phyloP scores from a whole-genome alignment of 306 rosid species.

The Sphenostylis stenocarpa region DNA sequence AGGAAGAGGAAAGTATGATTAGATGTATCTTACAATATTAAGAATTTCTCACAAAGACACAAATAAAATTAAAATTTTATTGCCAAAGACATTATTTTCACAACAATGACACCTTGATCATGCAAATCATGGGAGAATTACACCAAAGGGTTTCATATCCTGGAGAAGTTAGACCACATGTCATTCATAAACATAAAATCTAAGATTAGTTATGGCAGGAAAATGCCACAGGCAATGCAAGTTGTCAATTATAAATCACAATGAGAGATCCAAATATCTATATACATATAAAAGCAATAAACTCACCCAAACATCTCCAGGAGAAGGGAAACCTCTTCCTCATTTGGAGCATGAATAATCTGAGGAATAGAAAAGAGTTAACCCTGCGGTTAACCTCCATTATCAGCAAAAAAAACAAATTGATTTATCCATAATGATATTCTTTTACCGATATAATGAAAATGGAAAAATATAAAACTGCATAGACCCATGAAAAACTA shows the following conservation, averaged over 20 bases:
- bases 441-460: constrained; percentile 29
- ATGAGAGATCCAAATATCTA: background rate
- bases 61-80: constrained; percentile 24
- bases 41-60: constrained; percentile 8
- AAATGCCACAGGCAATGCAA: constrained; percentile 10
- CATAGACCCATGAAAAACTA: constrained; percentile 5
- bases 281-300: constrained; percentile 14
- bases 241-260: constrained; percentile 28
- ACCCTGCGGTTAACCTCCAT: constrained; percentile 61
- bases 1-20: background rate
- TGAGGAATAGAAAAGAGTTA: constrained; percentile 71
- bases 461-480: background rate
- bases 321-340: constrained; percentile 95
- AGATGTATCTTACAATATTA: constrained; percentile 4
- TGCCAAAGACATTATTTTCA: background rate
- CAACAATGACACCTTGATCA: background rate
- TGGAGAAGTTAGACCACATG: background rate
- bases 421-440: constrained; percentile 23
- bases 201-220: constrained; percentile 17
- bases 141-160: constrained; percentile 20
- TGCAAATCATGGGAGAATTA: background rate
- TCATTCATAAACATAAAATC: constrained; percentile 17
- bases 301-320: constrained; percentile 95
- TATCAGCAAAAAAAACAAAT: constrained; percentile 47
- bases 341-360: constrained; percentile 91